phyloP scores from a whole-genome alignment of 345 rosid species.

The Euphorbia pulcherrima region DNA sequence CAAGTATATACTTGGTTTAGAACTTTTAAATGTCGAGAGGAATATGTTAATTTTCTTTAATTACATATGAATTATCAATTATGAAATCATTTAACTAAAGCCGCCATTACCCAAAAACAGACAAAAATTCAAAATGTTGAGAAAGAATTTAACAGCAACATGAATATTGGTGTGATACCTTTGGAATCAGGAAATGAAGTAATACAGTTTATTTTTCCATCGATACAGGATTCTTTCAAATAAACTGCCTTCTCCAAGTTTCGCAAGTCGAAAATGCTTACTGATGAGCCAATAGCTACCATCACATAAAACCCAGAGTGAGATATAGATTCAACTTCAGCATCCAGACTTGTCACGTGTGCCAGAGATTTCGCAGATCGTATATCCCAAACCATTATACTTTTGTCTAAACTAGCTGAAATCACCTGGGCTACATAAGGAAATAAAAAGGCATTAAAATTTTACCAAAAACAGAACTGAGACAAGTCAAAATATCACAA shows the following conservation, averaged over 20 bases:
- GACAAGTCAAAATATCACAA: not conserved
- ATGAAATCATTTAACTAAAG: not conserved
- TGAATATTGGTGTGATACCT: constrained; percentile 41
- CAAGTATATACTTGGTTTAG: not conserved
- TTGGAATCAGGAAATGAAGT: constrained; percentile 41
- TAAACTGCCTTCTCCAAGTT: constrained; percentile 48
- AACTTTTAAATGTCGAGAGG: not conserved
- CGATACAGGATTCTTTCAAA: constrained; percentile 44
- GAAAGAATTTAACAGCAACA: constrained; percentile 1
- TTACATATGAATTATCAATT: not conserved
- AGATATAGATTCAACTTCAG: constrained; percentile 63
- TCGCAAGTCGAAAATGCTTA: constrained; percentile 59
- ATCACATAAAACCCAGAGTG: constrained; percentile 56
- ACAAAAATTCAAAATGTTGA: constrained; percentile 2
- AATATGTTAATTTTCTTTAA: constrained; percentile 1
- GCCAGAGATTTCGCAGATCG: constrained; percentile 35
- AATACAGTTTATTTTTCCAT: constrained; percentile 53
- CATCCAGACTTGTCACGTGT: constrained; percentile 30
- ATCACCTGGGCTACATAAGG: constrained; percentile 54
- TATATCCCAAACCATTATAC: constrained; percentile 62
- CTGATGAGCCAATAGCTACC: constrained; percentile 56
- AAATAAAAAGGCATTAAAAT: constrained; percentile 3
- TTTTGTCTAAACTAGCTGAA: constrained; percentile 77
- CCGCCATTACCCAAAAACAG: not conserved
- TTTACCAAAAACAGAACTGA: not conserved